Evolutionary conservation across 352 stramenopile genomes (phyloP).

Genomic region (Globisporangium echinulatum): DNA sequence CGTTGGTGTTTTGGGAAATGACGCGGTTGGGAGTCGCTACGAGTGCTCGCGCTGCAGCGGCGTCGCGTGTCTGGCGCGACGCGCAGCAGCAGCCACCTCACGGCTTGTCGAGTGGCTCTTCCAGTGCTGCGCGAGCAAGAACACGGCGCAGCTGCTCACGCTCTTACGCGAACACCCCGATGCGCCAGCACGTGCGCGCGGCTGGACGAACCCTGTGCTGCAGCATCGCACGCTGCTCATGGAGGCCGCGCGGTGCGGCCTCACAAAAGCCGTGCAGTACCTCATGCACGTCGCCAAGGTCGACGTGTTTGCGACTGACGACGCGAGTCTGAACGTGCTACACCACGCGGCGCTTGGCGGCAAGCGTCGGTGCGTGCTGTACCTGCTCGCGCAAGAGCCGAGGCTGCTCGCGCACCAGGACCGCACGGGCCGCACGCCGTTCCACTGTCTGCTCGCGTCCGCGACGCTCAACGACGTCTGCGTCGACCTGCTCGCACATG

Average conservation of each 20-base stretch:
- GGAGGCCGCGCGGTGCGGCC: conserved; percentile 35
- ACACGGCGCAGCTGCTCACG: conserved; percentile 41
- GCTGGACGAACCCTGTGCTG: conserved; percentile 29
- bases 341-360: conserved; percentile 45
- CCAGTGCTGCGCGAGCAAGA: conserved; percentile 58
- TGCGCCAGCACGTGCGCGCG: conserved; percentile 8
- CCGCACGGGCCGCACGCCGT: conserved; percentile 38
- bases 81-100: conserved; percentile 15
- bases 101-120: conserved; percentile 53
- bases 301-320: conserved; percentile 44
- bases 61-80: conserved; percentile 23
- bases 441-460: conserved; percentile 54
- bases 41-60: conserved; percentile 45
- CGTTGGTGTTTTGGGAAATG: conserved; percentile 37
- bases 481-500: conserved; percentile 25
- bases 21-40: conserved; percentile 22
- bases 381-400: conserved; percentile 34
- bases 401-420: conserved; percentile 49
- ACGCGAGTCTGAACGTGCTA: conserved; percentile 38
- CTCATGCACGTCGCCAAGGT: conserved; percentile 37
- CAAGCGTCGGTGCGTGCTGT: conserved; percentile 22
- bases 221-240: conserved; percentile 42
- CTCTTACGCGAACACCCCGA: conserved; percentile 26
- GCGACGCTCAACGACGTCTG: conserved; percentile 38
- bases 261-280: conserved; percentile 30